Evolutionary conservation across 2,329 filamentous ascomycete species (phyloP).

Genomic region (Aspergillus bombycis): DNA sequence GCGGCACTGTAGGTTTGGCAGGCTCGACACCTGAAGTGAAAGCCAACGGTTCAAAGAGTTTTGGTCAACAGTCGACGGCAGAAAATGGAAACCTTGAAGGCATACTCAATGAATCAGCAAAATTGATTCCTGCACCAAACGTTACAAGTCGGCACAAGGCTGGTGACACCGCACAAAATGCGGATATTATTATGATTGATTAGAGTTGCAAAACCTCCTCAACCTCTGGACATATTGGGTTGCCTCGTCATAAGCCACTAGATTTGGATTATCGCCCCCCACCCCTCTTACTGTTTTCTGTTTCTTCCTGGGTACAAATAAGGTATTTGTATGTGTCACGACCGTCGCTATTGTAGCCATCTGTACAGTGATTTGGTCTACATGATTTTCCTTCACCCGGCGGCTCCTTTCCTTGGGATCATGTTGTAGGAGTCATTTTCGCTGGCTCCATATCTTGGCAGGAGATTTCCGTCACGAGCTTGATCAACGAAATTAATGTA

Average conservation of each 20-base stretch:
- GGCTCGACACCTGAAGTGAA: not conserved
- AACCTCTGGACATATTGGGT: not conserved
- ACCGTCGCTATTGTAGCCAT: not conserved
- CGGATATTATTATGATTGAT: constrained; percentile 44
- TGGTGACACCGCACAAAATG: constrained; percentile 15
- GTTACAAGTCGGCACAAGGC: constrained; percentile 8
- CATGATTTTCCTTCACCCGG: not conserved
- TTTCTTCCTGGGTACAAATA: not conserved
- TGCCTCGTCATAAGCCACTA: not conserved
- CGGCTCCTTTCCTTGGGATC: not conserved
- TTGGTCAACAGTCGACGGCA: not conserved
- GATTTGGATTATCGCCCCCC: not conserved
- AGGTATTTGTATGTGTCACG: not conserved
- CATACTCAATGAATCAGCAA: not conserved
- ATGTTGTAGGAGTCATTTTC: not conserved
- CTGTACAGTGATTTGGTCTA: not conserved
- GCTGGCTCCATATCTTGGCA: not conserved
- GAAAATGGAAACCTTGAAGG: not conserved
- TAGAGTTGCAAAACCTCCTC: constrained; percentile 15
- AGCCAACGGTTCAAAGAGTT: not conserved
- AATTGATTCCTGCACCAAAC: not conserved
- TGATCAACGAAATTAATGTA: not conserved
- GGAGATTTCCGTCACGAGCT: not conserved
- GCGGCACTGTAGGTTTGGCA: constrained; percentile 7
- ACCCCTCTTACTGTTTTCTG: not conserved